Conservation (phyloP, 2,329 filamentous ascomycete genomes). For the Coniosporium tulheliwenetii region DNA sequence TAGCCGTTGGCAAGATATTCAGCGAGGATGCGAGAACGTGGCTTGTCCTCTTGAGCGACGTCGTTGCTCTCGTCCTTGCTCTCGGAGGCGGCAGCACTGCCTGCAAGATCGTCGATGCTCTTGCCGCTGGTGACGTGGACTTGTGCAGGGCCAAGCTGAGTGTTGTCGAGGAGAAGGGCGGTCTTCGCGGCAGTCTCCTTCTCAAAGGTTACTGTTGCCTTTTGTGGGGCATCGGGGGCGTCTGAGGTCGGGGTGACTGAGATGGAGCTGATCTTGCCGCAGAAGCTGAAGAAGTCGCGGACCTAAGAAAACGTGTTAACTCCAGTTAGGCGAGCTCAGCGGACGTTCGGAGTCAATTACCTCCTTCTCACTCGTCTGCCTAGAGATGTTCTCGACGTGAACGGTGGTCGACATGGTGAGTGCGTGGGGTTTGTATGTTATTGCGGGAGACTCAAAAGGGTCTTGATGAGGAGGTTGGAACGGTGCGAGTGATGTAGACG, state of each 20-base stretch:
- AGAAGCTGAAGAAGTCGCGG: conserved; percentile 93
- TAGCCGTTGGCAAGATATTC: conserved; percentile 97
- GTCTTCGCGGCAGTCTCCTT: conserved; percentile 96
- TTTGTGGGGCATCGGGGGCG: conserved; percentile 49
- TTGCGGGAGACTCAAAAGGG: too few species aligned
- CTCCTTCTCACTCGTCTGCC: conserved; percentile 72
- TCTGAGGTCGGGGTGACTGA: conserved; percentile 49
- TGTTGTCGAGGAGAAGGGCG: conserved; percentile 91
- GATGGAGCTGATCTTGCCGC: conserved; percentile 78
- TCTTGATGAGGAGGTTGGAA: too few species aligned
- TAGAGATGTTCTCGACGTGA: conserved; percentile 77
- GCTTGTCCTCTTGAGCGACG: conserved; percentile 92
- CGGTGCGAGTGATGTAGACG: too few species aligned
- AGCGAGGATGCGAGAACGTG: conserved; percentile 78
- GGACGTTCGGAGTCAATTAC: too few species aligned
- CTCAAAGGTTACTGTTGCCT: conserved; percentile 88
- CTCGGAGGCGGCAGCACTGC: conserved; percentile 39
- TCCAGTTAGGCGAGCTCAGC: too few species aligned
- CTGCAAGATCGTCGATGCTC: conserved; percentile 46
- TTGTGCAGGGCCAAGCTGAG: conserved; percentile 62
- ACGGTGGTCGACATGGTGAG: conserved; percentile 47
- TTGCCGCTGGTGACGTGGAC: conserved; percentile 67
- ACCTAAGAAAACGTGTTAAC: too few species aligned
- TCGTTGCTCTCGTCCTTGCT: conserved; percentile 44
- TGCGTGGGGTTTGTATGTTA: too few species aligned